Base-by-base conservation (phyloP, 495 filamentous ascomycete genomes). In the Zalerion maritima region DNA sequence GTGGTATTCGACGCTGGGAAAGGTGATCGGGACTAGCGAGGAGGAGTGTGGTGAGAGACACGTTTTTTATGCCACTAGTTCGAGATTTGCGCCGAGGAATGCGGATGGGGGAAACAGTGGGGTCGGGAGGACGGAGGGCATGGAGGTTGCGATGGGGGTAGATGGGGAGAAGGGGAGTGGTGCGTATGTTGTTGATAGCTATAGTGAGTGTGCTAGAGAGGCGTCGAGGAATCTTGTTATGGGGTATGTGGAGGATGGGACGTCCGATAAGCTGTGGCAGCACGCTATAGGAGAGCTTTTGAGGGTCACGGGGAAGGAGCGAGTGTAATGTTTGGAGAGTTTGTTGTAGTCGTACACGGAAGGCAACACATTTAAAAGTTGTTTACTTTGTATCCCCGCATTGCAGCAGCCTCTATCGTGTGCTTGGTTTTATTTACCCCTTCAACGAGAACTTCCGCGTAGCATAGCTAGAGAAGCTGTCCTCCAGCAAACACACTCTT, bases 31-130 rank as follows among this genome's bases (percentile, higher is more conserved):
- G 29, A 43, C 57, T 14, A 42, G 55, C 0, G 18, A 35, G 1
- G 39, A 46, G 6, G 70, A 73, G 47, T 52, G 52, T 25, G 71
- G 69, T 0, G 61, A 73, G 43, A 40, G 70, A 17, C 66, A 73
- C 39, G 19, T 71, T 24, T 75, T 57, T 33, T 34, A 67, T 4
- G 54, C 63, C 2, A 75, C 70, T 4, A 65, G 57, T 29, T 57
- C 52, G 10, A 43, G 44, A 20, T 75, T 63, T 43, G 57, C 64
- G 6, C 35, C 64, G 4, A 26, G 30, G 18, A 16, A 14, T 2
- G 20, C 23, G 21, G 25, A 35, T 22, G 28, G 18, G 20, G 10
- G 28, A n/a, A 27, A 15, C 23, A 14, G 17, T 18, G 50, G 49
- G 0, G 51, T 68, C 0, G 27, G 49, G 4, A 28, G 54, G 6